Evolutionary conservation across 352 stramenopile species (phyloP), one percentile per base, ranked within the genome.

Genomic region (Pythium folliculosum): DNA sequence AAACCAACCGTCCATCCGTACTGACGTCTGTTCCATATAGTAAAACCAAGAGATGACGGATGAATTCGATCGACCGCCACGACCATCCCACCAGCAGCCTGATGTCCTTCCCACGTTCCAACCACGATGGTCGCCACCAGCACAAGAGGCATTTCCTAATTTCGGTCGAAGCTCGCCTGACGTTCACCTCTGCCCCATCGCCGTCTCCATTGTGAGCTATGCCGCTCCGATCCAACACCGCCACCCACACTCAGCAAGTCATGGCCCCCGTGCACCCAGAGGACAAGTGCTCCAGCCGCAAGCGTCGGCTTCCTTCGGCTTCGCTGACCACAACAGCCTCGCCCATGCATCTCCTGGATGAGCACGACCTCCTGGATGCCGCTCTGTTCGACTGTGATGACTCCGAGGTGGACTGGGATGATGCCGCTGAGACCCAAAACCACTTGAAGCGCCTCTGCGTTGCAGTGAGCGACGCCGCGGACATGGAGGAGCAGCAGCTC

Each of bases 401-500:
- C 27, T 30, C 35, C 3, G 49, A 54, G 13, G 5, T 56, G 3
- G 61, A 62, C 37, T 58, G 8, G 32, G 35, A 58, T 14, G 32
- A 44, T 30, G 16, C 8, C 1, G 50, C 30, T 22, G 50, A 47
- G 25, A 47, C 43, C 17, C 9, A 43, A n/a, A 32, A 52, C 10
- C 23, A 49, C 1, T 54, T 63, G 50, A 86, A 83, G 71, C 67
- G 78, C 7, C 73, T 69, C n/a, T 71, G 78, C 23, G 70, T 72
- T 5, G 60, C 59, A 16, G 64, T 60, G 71, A n/a, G 56, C 69
- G 30, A 70, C 10, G 43, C 25, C 3, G 52, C 63, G 16, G 54
- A 56, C 6, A 25, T 59, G 9, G 40, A 47, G 14, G 40, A 47
- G 40, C 17, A 21, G 40, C 40, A 47, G 53, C 58, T 85, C 30